A percentile compares a stretch with the other conserved stretches of the same genome.
Conservation (phyloP, 371 early-diverging fungal genomes). For the Batkoa obscura region DNA sequence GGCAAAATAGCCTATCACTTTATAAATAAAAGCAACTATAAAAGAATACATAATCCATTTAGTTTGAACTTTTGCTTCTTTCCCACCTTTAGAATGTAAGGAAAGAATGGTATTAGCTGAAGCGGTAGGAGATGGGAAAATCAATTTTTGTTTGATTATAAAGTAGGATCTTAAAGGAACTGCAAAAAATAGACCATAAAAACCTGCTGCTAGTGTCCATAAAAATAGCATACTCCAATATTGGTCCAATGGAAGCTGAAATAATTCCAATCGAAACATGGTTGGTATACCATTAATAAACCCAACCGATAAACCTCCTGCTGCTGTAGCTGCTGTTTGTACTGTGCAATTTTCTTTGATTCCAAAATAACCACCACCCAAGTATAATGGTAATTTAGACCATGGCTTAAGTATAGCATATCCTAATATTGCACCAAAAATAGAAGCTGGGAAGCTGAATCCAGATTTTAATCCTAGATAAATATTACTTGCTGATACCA, state of each 20-base stretch:
- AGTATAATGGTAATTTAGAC: conserved; percentile 11
- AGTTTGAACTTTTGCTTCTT: conserved; percentile 13
- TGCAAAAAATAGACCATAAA: conserved; percentile 58
- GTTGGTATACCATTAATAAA: conserved; percentile 54
- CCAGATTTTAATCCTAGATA: conserved; percentile 52
- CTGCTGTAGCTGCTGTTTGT: conserved; percentile 51
- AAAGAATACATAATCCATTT: conserved; percentile 8
- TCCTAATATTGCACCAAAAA: conserved; percentile 40
- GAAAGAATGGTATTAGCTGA: conserved; percentile 44
- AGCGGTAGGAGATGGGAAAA: conserved; percentile 53
- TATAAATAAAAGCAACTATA: conserved; percentile 5
- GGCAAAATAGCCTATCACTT: conserved; percentile 20
- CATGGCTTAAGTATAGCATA: conserved; percentile 48
- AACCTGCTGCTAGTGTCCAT: conserved; percentile 41
- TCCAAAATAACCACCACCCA: conserved; percentile 35
- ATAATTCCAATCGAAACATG: conserved; percentile 39
- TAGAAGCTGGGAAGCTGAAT: conserved; percentile 47
- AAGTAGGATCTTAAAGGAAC: conserved; percentile 50
- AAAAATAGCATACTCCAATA: conserved; percentile 20
- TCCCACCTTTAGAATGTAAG: conserved; percentile 26
- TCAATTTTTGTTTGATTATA: conserved; percentile 45
- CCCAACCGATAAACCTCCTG: conserved; percentile 46
- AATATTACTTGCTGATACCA: conserved; percentile 50
- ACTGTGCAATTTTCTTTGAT: conserved; percentile 50
- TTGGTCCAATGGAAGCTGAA: conserved; percentile 21